These are phyloP conservation scores for Xylariaceae sp. DNA, from an alignment of 2,329 filamentous ascomycete genomes.

Conservation along the genomic window DNA sequence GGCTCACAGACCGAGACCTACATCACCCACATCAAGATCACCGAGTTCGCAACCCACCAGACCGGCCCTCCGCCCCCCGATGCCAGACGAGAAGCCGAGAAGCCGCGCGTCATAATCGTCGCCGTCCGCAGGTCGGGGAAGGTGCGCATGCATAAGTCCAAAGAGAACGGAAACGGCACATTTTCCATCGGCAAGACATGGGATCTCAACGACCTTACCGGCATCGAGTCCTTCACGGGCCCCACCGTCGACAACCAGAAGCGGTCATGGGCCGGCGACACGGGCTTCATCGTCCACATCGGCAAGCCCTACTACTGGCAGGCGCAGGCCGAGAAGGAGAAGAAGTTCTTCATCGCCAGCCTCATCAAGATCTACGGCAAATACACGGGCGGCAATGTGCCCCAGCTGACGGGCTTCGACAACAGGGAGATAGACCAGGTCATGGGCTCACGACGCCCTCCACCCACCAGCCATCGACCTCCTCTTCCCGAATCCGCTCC, in stretches of 20 bases:
- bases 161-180: conserved; percentile 88
- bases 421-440: conserved; percentile 74
- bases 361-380: conserved; percentile 95
- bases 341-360: conserved; percentile 97
- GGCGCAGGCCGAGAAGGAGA: conserved; percentile 89
- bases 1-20: conserved; percentile 88
- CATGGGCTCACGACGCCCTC: conserved; percentile 54
- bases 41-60: conserved; percentile 80
- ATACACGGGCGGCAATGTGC: conserved; percentile 83
- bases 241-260: conserved; percentile 54
- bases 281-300: conserved; percentile 83
- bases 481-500: conserved; percentile 25
- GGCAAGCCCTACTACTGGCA: conserved; percentile 98
- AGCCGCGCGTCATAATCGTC: conserved; percentile 87
- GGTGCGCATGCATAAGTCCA: conserved; percentile 93
- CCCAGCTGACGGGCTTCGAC: conserved; percentile 80
- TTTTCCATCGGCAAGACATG: conserved; percentile 99
- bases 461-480: conserved; percentile 29
- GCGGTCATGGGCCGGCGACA: conserved; percentile 76
- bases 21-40: conserved; percentile 93
- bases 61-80: conserved; percentile 81
- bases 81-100: conserved; percentile 71
- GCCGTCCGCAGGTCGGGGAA: conserved; percentile 88
- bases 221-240: conserved; percentile 78
- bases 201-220: conserved; percentile 85